Evolutionary conservation across 2,329 filamentous ascomycete species (phyloP).

Genomic region (Colletotrichum neosansevieriae): DNA sequence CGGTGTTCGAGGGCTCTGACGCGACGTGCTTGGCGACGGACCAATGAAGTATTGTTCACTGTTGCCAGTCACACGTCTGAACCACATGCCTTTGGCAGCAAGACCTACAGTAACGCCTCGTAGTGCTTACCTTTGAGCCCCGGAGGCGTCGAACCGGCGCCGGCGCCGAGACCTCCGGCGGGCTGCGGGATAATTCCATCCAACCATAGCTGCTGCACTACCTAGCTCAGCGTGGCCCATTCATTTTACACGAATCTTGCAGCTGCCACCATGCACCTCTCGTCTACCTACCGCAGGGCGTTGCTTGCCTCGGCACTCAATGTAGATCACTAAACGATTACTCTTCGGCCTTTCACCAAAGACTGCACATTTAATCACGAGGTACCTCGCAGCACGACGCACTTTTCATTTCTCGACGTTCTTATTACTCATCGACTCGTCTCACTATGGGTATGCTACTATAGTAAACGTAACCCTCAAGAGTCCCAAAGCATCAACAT

Average conservation of each 20-base stretch:
- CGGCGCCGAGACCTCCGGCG: conserved; percentile 25
- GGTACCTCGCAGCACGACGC: too few species aligned
- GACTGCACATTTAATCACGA: conserved; percentile 1
- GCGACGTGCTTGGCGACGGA: too few species aligned
- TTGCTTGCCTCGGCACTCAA: conserved; percentile 23
- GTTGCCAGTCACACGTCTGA: too few species aligned
- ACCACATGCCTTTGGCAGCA: too few species aligned
- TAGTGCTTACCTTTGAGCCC: conserved; percentile 2
- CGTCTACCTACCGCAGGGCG: conserved; percentile 14
- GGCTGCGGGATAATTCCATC: conserved; percentile 13
- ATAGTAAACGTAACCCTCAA: neutral
- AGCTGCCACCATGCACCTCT: conserved; percentile 20
- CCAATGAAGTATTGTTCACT: too few species aligned
- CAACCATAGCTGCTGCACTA: conserved; percentile 22
- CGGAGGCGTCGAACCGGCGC: neutral
- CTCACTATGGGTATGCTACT: conserved; percentile 16
- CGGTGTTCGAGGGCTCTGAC: too few species aligned
- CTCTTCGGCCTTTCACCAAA: neutral
- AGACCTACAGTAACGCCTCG: too few species aligned
- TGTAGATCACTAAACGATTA: conserved; percentile 5
- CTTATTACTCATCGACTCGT: conserved; percentile 20
- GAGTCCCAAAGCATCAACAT: neutral
- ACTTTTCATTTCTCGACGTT: neutral
- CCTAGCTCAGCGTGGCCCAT: conserved; percentile 9
- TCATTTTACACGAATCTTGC: conserved; percentile 23